Percentiles rank a stretch among this genome's conserved stretches.
These are phyloP conservation scores for Macrophomina pseudophaseolina DNA, from an alignment of 2,329 filamentous ascomycete species.

Conservation along the genomic window DNA sequence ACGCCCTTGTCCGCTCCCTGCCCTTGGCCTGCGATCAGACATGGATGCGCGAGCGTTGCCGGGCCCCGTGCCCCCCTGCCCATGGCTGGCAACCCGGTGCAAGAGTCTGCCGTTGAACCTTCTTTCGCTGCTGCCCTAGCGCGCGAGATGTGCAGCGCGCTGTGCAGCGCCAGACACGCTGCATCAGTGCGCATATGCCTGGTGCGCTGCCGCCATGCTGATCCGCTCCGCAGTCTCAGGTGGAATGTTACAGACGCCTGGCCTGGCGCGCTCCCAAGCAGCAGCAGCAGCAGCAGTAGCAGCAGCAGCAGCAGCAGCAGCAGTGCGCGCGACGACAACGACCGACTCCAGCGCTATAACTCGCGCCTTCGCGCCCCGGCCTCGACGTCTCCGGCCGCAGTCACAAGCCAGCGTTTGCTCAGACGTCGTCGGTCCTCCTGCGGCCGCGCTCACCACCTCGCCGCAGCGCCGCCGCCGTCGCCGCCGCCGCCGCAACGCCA, in stretches of 20 bases:
- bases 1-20: neutral
- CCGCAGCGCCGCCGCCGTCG: neutral
- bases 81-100: slow-evolving; percentile 23
- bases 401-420: slow-evolving; percentile 7
- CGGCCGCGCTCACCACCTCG: slow-evolving; percentile 13
- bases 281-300: neutral
- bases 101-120: slow-evolving; percentile 22
- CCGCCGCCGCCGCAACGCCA: neutral
- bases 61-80: slow-evolving; percentile 10
- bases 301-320: neutral
- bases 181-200: slow-evolving; percentile 13
- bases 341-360: neutral
- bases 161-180: slow-evolving; percentile 20
- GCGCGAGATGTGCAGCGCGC: slow-evolving; percentile 19
- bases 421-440: neutral
- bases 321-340: neutral
- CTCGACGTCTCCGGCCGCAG: slow-evolving; percentile 9
- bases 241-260: slow-evolving; percentile 20
- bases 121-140: slow-evolving; percentile 17
- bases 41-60: slow-evolving; percentile 18
- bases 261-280: neutral
- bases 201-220: slow-evolving; percentile 16
- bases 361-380: neutral
- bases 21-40: slow-evolving; percentile 9
- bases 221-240: slow-evolving; percentile 23